A percentile compares a stretch with the other conserved stretches of the same genome.
These are phyloP conservation scores for Neonectria ditissima DNA, from an alignment of 2,329 filamentous ascomycete species.

Conservation along the genomic window DNA sequence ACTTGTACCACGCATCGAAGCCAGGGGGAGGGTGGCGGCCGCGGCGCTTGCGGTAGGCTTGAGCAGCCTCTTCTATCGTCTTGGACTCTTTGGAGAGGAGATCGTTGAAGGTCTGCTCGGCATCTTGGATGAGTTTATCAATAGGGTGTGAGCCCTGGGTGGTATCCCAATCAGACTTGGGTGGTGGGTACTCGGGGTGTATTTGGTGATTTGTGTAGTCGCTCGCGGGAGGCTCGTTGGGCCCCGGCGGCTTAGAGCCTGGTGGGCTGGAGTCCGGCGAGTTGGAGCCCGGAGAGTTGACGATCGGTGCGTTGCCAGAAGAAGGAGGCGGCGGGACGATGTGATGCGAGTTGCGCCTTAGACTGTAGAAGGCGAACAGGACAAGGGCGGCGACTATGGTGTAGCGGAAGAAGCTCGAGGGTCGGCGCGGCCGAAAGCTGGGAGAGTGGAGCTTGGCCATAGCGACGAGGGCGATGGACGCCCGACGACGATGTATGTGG, in stretches of 20 bases:
- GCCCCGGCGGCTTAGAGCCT: not conserved
- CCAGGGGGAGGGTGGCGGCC: conserved; percentile 73
- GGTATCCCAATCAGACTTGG: conserved; percentile 13
- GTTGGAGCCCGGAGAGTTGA: not conserved
- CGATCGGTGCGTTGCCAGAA: not conserved
- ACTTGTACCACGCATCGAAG: conserved; percentile 71
- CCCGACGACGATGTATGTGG: not conserved
- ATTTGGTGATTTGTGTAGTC: conserved; percentile 4
- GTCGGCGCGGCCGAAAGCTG: conserved; percentile 57
- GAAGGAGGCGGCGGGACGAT: not conserved
- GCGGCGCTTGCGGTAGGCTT: conserved; percentile 67
- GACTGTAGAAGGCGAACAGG: conserved; percentile 47
- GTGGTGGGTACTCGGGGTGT: conserved; percentile 19
- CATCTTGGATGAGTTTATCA: conserved; percentile 62
- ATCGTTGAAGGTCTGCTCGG: conserved; percentile 54
- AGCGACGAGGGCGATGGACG: conserved; percentile 8
- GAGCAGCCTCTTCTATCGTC: conserved; percentile 65
- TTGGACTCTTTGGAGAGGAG: conserved; percentile 59
- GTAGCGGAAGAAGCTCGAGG: conserved; percentile 58
- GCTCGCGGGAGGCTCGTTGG: not conserved
- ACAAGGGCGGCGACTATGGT: conserved; percentile 52
- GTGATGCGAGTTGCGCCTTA: conserved; percentile 27
- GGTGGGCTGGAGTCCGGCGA: not conserved
- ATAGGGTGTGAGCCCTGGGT: conserved; percentile 59
- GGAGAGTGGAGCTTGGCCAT: conserved; percentile 53